Evolutionary conservation across 495 filamentous ascomycete species (phyloP), one percentile per base, ranked within the genome.

Genomic region (Xylaria venustula): DNA sequence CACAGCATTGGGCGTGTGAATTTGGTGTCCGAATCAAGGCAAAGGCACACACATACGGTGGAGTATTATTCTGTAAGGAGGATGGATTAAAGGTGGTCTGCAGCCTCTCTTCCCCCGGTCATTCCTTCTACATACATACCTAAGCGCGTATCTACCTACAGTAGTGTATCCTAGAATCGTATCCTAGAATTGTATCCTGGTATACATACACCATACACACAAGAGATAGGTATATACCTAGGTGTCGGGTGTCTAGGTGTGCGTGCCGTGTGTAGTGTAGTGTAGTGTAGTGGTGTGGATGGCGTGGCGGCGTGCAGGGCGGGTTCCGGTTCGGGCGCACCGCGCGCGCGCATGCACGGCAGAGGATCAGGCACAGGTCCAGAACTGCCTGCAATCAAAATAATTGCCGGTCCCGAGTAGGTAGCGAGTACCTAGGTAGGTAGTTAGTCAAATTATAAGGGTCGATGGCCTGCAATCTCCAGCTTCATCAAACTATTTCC

Each of bases 1-100:
- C 54, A 3, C 28, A 37, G 30, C 32, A 26, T 58, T 48, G 44
- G 54, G 54, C 30, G 44, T 19, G 28, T 40, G 54, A 41, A 57
- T 49, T 37, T 49, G 54, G 26, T 14, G 30, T 48, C 30, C 34
- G 32, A 48, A 58, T 25, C 40, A 46, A 49, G 36, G 4, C 40
- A 32, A 34, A 34, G 23, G 53, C 25, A 15, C 15, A n/a, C n/a
- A n/a, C n/a, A n/a, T n/a, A n/a, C n/a, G n/a, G n/a, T n/a, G n/a
- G n/a, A n/a, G n/a, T n/a, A n/a, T n/a, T n/a, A n/a, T n/a, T n/a
- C n/a, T n/a, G 53, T 55, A 40, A 40, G 45, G 53, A 37, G 28
- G 53, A 45, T 44, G 40, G 40, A 55, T 55, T 45, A 55, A 54
- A 40, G 53, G 40, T 45, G 34, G 53, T 25, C 26, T 45, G 40